phyloP scores from a whole-genome alignment of 1,284 basidiomycete genomes.

The Macrocybe sp. region DNA sequence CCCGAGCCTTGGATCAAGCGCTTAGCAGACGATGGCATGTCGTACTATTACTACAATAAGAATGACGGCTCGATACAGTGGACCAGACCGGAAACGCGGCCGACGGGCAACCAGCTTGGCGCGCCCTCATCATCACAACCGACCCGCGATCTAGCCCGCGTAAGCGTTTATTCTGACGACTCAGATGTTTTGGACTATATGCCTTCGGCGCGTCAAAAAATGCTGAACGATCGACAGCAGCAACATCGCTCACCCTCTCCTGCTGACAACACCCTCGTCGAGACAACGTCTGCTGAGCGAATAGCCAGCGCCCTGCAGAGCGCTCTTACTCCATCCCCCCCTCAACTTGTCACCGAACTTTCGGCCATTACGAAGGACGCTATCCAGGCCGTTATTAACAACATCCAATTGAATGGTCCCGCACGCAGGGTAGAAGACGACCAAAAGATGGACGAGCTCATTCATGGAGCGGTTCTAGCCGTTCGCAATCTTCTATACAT shows the following conservation, averaged over 20 bases:
- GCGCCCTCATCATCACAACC: constrained; percentile 21
- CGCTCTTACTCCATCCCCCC: constrained; percentile 49
- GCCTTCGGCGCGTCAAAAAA: constrained; percentile 19
- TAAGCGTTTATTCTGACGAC: constrained; percentile 71
- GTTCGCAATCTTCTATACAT: constrained; percentile 74
- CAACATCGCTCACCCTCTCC: constrained; percentile 6
- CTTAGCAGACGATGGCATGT: constrained; percentile 80
- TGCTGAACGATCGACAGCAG: constrained; percentile 21
- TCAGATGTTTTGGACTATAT: constrained; percentile 53
- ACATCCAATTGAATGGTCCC: constrained; percentile 41
- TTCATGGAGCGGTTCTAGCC: constrained; percentile 60
- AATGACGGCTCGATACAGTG: constrained; percentile 64
- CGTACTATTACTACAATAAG: constrained; percentile 78
- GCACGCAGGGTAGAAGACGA: constrained; percentile 49
- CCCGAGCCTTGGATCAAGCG: constrained; percentile 79
- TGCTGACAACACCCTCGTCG: constrained; percentile 15
- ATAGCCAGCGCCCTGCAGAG: constrained; percentile 64
- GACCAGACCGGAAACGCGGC: constrained; percentile 49
- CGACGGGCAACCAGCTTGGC: constrained; percentile 14
- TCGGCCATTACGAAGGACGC: constrained; percentile 52
- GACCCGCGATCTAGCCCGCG: constrained; percentile 32
- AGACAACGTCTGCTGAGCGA: constrained; percentile 57
- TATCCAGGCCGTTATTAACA: constrained; percentile 61
- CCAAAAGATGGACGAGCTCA: constrained; percentile 54
- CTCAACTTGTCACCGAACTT: constrained; percentile 55